Percentiles rank a stretch among this genome's conserved stretches.
Evolutionary conservation across 306 rosid species (phyloP).

Genomic region (Cicer chorassanicum): DNA sequence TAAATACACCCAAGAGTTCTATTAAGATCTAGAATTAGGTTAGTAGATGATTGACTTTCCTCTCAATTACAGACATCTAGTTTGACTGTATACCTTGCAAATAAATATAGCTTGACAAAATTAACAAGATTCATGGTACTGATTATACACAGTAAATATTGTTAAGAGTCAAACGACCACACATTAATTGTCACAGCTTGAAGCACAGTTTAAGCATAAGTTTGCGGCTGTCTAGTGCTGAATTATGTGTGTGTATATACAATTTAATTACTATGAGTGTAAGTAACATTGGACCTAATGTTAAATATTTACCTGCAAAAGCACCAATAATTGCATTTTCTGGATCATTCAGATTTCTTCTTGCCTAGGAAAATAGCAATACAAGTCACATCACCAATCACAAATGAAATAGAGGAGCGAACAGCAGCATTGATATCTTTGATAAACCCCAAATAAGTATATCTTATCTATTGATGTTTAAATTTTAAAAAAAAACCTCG

Average conservation of each 20-base stretch:
- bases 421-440: slow-evolving; percentile 23
- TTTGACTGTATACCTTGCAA: slow-evolving; percentile 10
- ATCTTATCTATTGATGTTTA: not conserved
- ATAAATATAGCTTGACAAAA: slow-evolving; percentile 17
- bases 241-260: not conserved
- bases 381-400: slow-evolving; percentile 37
- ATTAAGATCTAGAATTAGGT: slow-evolving; percentile 26
- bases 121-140: not conserved
- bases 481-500: not conserved
- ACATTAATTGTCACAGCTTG: not conserved
- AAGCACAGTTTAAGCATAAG: slow-evolving; percentile 26
- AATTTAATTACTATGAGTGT: not conserved
- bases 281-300: slow-evolving; percentile 19
- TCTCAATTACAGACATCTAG: slow-evolving; percentile 3
- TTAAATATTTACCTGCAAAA: slow-evolving; percentile 75
- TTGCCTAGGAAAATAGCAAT: slow-evolving; percentile 62
- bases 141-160: slow-evolving; percentile 9
- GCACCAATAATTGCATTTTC: slow-evolving; percentile 96
- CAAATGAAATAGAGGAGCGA: slow-evolving; percentile 37
- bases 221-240: slow-evolving; percentile 16
- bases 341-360: slow-evolving; percentile 79
- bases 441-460: not conserved
- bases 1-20: slow-evolving; percentile 10
- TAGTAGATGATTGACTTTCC: slow-evolving; percentile 19
- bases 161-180: not conserved